These are phyloP conservation scores for Lobosporangium transversale DNA, from an alignment of 192 early-diverging fungal genomes.

Conservation along the genomic window DNA sequence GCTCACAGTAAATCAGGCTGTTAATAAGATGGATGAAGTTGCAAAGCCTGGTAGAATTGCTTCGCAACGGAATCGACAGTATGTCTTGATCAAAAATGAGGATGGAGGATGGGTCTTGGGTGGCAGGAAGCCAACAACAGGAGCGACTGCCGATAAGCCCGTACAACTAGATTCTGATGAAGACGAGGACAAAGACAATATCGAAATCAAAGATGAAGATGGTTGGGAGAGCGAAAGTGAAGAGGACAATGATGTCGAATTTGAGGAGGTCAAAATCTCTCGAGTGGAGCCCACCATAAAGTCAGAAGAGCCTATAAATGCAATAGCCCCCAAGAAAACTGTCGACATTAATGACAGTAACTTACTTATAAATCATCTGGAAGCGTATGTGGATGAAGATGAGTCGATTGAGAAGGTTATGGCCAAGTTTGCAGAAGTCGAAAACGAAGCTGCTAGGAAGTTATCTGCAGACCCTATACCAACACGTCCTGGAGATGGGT, in stretches of 20 bases:
- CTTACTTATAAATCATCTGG: conserved; percentile 41
- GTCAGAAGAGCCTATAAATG: neutral
- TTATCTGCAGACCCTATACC: neutral
- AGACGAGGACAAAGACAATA: conserved; percentile 36
- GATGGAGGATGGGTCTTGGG: conserved; percentile 77
- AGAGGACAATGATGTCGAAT: conserved; percentile 61
- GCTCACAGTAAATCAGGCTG: conserved; percentile 58
- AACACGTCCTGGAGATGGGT: neutral
- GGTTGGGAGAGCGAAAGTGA: conserved; percentile 38
- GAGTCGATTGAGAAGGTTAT: conserved; percentile 58
- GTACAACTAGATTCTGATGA: conserved; percentile 52
- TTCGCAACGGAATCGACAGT: conserved; percentile 83
- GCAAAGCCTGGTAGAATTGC: conserved; percentile 74
- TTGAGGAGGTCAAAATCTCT: conserved; percentile 60
- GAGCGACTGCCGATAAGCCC: conserved; percentile 30
- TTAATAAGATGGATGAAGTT: conserved; percentile 33
- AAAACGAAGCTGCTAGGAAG: conserved; percentile 30
- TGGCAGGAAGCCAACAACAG: conserved; percentile 27
- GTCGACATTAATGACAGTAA: conserved; percentile 4
- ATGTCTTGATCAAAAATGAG: conserved; percentile 87
- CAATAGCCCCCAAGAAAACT: neutral
- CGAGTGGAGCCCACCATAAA: neutral
- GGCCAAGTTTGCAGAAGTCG: conserved; percentile 54
- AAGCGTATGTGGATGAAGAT: conserved; percentile 60
- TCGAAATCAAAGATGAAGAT: conserved; percentile 28